Base-by-base conservation (phyloP, 371 early-diverging fungal genomes). In the Rhizopus microsporus region DNA sequence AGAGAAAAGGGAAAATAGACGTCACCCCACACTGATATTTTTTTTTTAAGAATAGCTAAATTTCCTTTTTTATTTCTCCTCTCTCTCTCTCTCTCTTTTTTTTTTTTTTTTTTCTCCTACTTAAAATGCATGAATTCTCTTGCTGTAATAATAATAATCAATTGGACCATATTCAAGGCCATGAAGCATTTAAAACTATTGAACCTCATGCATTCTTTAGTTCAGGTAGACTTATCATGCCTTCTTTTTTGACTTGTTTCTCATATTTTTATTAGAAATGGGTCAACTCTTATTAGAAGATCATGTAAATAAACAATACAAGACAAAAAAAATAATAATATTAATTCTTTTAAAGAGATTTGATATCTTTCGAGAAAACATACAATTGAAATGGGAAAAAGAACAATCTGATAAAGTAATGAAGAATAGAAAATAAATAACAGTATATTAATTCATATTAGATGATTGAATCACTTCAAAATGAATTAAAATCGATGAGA, bases 281-380 rank as follows among this genome's bases (percentile, higher is more conserved):
- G 64, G 64, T 34, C 59, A 64, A 43, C 17, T 39, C 4, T 38
- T 64, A 35, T 55, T 64, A 51, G 13, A 55, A 45, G 59, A 59
- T 46, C 46, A 46, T 17, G 46, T 46, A 46, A 46, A 23, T 7
- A 43, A 15, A 15, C 6, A 43, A 43, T 5, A n/a, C 6, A 43
- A 43, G 13, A 42, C 8, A 42, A 15, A 42, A 15, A 42, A 15
- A 42, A 15, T 13, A 13, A 13, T 15, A 42, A 42, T 42, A 42
- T 5, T 42, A 42, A 42, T 13, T 13, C 9, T 42, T n/a, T n/a
- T n/a, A n/a, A 37, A 61, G 56, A 15, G 17, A 9, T 62, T 51
- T 7, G 45, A 53, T 37, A 17, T 35, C 12, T 48, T 58, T 17
- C 50, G 59, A 39, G 51, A 56, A 6, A 64, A 49, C 30, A 42